A percentile compares a stretch with the other conserved stretches of the same genome.
These are phyloP conservation scores for Boechera stricta DNA, from an alignment of 345 rosid genomes.

Conservation along the genomic window DNA sequence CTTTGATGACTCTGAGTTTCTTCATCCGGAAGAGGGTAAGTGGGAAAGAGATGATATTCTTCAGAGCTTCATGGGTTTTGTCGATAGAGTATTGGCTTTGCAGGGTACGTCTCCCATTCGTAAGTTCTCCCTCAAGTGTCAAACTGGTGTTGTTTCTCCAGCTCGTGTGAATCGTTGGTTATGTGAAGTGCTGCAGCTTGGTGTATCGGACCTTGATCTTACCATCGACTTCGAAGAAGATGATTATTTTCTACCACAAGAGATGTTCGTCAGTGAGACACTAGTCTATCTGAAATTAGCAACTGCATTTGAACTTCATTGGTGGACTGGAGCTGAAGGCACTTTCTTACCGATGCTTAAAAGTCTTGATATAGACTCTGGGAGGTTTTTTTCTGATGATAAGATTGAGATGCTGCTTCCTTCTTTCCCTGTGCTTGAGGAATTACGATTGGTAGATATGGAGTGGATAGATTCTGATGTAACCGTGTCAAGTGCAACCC, in stretches of 20 bases:
- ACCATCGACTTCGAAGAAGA: not conserved
- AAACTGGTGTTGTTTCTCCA: constrained; percentile 1
- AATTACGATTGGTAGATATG: not conserved
- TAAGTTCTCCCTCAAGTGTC: constrained; percentile 22
- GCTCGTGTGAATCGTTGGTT: constrained; percentile 16
- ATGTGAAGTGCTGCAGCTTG: not conserved
- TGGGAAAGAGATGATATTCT: not conserved
- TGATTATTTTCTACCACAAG: constrained; percentile 1
- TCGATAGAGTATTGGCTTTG: constrained; percentile 19
- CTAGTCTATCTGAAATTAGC: not conserved
- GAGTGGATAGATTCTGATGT: not conserved
- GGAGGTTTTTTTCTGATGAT: not conserved
- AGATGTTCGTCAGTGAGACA: constrained; percentile 16
- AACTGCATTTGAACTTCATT: not conserved
- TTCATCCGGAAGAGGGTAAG: constrained; percentile 27
- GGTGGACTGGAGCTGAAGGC: constrained; percentile 1
- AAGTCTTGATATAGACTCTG: not conserved
- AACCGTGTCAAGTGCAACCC: not conserved
- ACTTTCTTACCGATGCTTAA: constrained; percentile 25
- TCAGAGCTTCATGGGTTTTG: constrained; percentile 7
- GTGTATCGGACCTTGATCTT: constrained; percentile 24
- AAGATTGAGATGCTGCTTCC: constrained; percentile 19
- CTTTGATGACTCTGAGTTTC: constrained; percentile 29
- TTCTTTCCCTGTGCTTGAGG: constrained; percentile 30
- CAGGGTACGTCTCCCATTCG: constrained; percentile 20